Percentiles rank a stretch among this genome's conserved stretches.
Conservation (phyloP, 257 asterid species). For the Jacaranda mimosifolia region DNA sequence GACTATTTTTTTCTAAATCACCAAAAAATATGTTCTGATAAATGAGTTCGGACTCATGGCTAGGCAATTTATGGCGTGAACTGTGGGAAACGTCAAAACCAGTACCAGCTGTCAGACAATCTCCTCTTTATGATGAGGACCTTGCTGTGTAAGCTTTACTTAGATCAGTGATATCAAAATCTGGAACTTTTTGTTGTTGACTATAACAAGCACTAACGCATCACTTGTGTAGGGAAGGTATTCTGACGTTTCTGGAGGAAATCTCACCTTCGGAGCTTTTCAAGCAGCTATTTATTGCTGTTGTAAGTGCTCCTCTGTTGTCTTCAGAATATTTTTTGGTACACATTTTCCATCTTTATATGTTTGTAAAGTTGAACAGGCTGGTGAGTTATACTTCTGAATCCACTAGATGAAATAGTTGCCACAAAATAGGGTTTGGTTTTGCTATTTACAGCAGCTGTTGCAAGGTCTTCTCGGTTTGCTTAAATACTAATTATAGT, state of each 20-base stretch:
- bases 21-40: conserved; percentile 15
- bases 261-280: conserved; percentile 82
- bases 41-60: conserved; percentile 37
- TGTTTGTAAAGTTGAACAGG: conserved; percentile 9
- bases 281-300: conserved; percentile 83
- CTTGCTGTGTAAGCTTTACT: conserved; percentile 87
- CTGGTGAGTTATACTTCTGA: not conserved
- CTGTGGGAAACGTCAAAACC: conserved; percentile 98
- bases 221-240: conserved; percentile 76
- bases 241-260: conserved; percentile 72
- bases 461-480: not conserved
- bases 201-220: conserved; percentile 29
- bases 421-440: conserved; percentile 10
- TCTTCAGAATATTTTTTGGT: conserved; percentile 20
- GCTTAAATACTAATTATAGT: not conserved
- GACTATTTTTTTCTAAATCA: not conserved
- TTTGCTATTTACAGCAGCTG: not conserved
- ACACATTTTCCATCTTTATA: not conserved
- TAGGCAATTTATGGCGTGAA: conserved; percentile 99
- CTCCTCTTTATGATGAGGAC: conserved; percentile 97
- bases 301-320: conserved; percentile 63
- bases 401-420: conserved; percentile 16
- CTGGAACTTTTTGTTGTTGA: conserved; percentile 1
- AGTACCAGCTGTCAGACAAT: conserved; percentile 87
- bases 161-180: conserved; percentile 8